These are phyloP conservation scores for Rhynchospora tenuis DNA, from an alignment of 176 grass and related monocot species.

Conservation along the genomic window DNA sequence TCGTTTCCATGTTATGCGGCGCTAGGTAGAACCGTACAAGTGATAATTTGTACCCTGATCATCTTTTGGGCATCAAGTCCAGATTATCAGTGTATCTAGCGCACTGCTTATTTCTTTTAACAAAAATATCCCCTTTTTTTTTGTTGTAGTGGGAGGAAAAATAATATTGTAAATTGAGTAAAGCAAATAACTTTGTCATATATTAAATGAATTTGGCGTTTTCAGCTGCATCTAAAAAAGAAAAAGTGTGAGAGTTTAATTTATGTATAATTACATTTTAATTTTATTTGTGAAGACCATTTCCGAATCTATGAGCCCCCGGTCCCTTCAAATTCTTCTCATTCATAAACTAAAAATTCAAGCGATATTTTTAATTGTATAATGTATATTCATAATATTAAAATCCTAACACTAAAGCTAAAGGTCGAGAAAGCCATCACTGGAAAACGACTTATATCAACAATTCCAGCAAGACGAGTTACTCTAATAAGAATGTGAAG, in stretches of 20 bases:
- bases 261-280: background rate
- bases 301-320: background rate
- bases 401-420: background rate
- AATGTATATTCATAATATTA: too few species aligned
- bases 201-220: background rate
- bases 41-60: too few species aligned
- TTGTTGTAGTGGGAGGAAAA: background rate
- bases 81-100: too few species aligned
- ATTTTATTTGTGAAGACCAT: background rate
- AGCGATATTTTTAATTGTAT: background rate
- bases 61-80: too few species aligned
- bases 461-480: too few species aligned
- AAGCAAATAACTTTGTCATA: background rate
- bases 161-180: background rate
- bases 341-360: background rate
- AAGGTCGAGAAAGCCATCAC: background rate
- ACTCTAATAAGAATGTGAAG: too few species aligned
- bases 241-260: background rate
- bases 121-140: background rate
- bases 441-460: too few species aligned
- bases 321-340: background rate
- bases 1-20: too few species aligned
- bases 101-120: background rate
- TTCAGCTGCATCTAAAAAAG: background rate
- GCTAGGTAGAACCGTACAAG: too few species aligned